Percentiles rank a stretch among this genome's conserved stretches.
These are phyloP conservation scores for Yamadazyma taylorii DNA, from an alignment of 1,139 yeast genomes.

Conservation along the genomic window DNA sequence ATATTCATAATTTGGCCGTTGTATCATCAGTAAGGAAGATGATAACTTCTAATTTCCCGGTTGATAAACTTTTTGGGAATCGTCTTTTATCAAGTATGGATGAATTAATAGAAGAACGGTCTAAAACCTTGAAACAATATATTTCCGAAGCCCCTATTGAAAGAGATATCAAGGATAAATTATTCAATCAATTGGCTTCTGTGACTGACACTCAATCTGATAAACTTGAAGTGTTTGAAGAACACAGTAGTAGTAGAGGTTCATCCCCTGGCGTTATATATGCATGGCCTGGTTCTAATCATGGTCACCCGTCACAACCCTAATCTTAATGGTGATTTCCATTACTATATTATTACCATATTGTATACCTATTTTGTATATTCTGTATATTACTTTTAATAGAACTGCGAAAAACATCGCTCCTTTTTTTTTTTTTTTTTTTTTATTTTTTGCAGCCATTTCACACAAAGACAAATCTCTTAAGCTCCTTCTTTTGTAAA, in stretches of 20 bases:
- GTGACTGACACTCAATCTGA: slow-evolving; percentile 19
- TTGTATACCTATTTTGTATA: slow-evolving; percentile 1
- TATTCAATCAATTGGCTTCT: slow-evolving; percentile 19
- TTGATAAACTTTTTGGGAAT: slow-evolving; percentile 54
- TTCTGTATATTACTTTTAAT: background rate
- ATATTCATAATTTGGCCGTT: slow-evolving; percentile 28
- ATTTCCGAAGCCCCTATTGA: slow-evolving; percentile 10
- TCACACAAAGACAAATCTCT: background rate
- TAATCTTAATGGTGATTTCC: background rate
- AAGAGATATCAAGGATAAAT: slow-evolving; percentile 14
- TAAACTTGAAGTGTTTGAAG: slow-evolving; percentile 20
- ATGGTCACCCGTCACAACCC: slow-evolving; percentile 54
- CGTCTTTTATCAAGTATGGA: slow-evolving; percentile 48
- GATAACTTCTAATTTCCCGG: slow-evolving; percentile 48
- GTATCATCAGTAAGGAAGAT: slow-evolving; percentile 44
- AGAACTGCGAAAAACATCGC: slow-evolving; percentile 13
- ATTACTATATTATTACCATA: too few relatives aligned
- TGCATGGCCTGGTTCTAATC: slow-evolving; percentile 72
- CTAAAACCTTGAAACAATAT: slow-evolving; percentile 14
- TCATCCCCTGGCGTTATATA: slow-evolving; percentile 44
- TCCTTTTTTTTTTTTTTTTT: too few relatives aligned
- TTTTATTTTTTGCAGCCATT: slow-evolving; percentile 1
- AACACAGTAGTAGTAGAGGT: slow-evolving; percentile 24
- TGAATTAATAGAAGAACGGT: slow-evolving; percentile 42
- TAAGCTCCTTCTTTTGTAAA: too few relatives aligned